phyloP scores from a whole-genome alignment of 148 eudicot genomes.

The Salicornia ramosissima region DNA sequence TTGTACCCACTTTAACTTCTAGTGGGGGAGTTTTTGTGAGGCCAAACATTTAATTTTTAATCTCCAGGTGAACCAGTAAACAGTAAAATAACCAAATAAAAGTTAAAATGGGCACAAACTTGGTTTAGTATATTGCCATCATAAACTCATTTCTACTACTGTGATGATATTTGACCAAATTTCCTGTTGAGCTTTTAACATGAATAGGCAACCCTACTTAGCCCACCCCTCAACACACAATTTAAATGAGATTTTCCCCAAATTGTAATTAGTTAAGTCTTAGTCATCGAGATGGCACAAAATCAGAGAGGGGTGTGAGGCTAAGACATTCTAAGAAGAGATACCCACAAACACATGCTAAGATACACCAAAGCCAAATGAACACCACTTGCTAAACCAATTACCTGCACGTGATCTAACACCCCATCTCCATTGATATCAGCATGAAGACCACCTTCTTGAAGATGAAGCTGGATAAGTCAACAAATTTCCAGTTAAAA shows the following conservation, averaged over 20 bases:
- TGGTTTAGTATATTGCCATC: too few species aligned
- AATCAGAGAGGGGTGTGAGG: neutral
- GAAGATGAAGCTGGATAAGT: slow-evolving; percentile 78
- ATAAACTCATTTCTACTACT: too few species aligned
- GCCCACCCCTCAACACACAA: neutral
- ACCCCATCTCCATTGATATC: slow-evolving; percentile 98
- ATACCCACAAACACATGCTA: neutral
- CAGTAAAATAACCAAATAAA: too few species aligned
- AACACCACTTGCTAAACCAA: slow-evolving; percentile 11
- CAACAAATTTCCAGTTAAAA: slow-evolving; percentile 17
- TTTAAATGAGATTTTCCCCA: neutral
- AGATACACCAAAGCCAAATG: neutral
- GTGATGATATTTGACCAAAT: too few species aligned
- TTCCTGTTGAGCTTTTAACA: neutral
- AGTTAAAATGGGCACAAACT: too few species aligned
- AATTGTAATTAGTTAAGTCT: neutral
- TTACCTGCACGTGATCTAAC: slow-evolving; percentile 97
- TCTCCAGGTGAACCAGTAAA: too few species aligned
- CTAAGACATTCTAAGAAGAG: neutral
- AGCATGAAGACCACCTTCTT: slow-evolving; percentile 99
- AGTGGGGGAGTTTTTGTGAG: too few species aligned
- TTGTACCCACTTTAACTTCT: too few species aligned
- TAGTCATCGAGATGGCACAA: neutral
- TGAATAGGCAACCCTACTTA: too few species aligned
- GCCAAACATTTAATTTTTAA: too few species aligned